Evolutionary conservation across 129 eudicot species (phyloP).

Genomic region (Tagetes patula): DNA sequence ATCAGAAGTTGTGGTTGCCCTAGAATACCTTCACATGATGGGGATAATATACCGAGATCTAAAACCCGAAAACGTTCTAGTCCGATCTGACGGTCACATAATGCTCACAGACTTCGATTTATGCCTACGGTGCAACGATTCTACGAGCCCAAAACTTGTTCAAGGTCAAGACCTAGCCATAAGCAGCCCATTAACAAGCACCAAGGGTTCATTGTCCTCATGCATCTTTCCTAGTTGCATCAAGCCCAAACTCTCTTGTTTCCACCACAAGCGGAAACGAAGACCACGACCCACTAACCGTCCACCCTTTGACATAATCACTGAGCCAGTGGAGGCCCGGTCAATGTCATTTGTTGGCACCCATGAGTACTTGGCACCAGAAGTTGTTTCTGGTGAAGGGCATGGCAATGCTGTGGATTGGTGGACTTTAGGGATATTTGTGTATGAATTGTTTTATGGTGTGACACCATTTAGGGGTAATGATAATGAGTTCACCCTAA

Average conservation of each 20-base stretch:
- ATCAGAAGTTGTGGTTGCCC: constrained; percentile 71
- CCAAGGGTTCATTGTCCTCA: constrained; percentile 25
- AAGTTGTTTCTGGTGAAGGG: constrained; percentile 72
- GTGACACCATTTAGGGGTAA: constrained; percentile 73
- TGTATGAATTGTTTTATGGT: constrained; percentile 71
- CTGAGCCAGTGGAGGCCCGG: constrained; percentile 71
- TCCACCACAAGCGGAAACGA: constrained; percentile 30
- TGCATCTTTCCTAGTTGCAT: constrained; percentile 51
- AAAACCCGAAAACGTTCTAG: constrained; percentile 75
- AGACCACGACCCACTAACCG: constrained; percentile 24
- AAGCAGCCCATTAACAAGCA: constrained; percentile 16
- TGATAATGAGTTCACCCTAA: constrained; percentile 67
- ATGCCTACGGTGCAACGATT: constrained; percentile 53
- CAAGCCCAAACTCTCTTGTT: constrained; percentile 47
- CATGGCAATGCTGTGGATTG: constrained; percentile 86
- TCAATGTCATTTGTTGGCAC: constrained; percentile 90
- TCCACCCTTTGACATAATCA: constrained; percentile 45
- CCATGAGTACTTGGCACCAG: constrained; percentile 75
- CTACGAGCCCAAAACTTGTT: constrained; percentile 53
- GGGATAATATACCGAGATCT: constrained; percentile 66
- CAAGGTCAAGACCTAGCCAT: constrained; percentile 34
- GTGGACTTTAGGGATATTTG: constrained; percentile 79
- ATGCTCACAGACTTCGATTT: constrained; percentile 80
- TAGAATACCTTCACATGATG: constrained; percentile 82
- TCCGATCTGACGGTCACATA: constrained; percentile 73